Base-by-base conservation (phyloP, 768 basidiomycete species). In the Lactarius deliciosus region DNA sequence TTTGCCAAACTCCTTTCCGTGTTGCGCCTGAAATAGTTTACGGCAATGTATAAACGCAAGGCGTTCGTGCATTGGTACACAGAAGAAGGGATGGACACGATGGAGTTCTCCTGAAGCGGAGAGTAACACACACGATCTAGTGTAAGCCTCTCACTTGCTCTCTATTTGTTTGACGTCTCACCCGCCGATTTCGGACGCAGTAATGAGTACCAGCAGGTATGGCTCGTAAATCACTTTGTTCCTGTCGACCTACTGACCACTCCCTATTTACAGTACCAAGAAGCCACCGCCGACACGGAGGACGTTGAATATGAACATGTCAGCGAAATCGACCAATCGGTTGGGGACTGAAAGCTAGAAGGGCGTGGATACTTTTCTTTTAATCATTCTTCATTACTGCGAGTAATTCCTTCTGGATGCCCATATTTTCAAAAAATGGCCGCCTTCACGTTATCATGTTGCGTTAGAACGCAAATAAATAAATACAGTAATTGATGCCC, bases 51-150 rank as follows among this genome's bases (percentile, higher is more conserved):
- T 78, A 91, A 89, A 74, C 85, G 93, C 36, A 81, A 82, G 55
- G 94, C 94, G 6, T 96, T 92, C 82, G 76, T 96, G 64, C 92
- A 95, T 75, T 94, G 92, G 91, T 95, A 94, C 75, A 90, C 87
- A 10, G 90, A 86, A 15, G 94, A 96, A 75, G 94, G 94, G 53
- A 95, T 96, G 94, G 94, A 95, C 74, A 74, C 83, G 20, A 84
- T 88, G 88, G 85, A 94, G 77, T 93, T 94, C 76, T 83, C 89
- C 0, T n/a, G 92, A 94, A 75, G 92, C 93, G 0, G 92, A 94
- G 78, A 93, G 89, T 73, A 93, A 94, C 74, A 79, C 84, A 2
- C 82, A 81, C 3, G 93, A 94, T 78, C 76, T 94, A 57, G 88
- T 94, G 91, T 93, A 75, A 76, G 91, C 22, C 79, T 28, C 20